These are phyloP conservation scores for Bipolaris oryzae DNA, from an alignment of 2,329 filamentous ascomycete species.

Conservation along the genomic window DNA sequence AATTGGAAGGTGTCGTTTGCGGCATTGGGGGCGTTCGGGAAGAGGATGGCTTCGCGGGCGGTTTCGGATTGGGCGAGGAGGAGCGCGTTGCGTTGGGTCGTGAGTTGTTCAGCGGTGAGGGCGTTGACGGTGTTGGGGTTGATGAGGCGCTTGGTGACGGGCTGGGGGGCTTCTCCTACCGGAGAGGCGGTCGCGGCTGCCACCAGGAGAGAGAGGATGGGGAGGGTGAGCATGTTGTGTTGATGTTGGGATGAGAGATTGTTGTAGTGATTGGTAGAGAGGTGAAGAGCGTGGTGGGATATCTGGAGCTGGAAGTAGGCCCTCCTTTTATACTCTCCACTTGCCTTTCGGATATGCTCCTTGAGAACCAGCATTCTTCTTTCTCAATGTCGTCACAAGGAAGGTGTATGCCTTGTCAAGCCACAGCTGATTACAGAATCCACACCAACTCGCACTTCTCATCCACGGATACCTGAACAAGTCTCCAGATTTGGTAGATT, in stretches of 20 bases:
- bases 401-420: not conserved
- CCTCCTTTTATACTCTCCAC: conserved; percentile 2
- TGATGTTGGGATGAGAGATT: not conserved
- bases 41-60: conserved; percentile 25
- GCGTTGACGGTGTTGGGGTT: conserved; percentile 25
- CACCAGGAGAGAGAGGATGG: conserved; percentile 14
- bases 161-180: conserved; percentile 7
- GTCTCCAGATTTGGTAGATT: not conserved
- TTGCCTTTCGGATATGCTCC: not conserved
- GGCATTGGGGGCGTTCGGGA: conserved; percentile 26
- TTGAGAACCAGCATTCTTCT: not conserved
- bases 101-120: conserved; percentile 22
- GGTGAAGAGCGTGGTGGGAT: not conserved
- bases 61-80: conserved; percentile 23
- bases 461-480: not conserved
- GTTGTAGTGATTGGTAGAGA: not conserved
- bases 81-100: conserved; percentile 20
- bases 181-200: conserved; percentile 18
- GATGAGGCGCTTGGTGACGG: conserved; percentile 16
- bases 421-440: conserved; percentile 1
- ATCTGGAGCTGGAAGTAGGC: not conserved
- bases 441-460: not conserved
- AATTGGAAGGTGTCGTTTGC: conserved; percentile 30
- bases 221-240: conserved; percentile 14
- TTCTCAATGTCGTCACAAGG: not conserved